Conservation (phyloP, 2,329 filamentous ascomycete genomes). For the Stachybotrys chartarum region DNA sequence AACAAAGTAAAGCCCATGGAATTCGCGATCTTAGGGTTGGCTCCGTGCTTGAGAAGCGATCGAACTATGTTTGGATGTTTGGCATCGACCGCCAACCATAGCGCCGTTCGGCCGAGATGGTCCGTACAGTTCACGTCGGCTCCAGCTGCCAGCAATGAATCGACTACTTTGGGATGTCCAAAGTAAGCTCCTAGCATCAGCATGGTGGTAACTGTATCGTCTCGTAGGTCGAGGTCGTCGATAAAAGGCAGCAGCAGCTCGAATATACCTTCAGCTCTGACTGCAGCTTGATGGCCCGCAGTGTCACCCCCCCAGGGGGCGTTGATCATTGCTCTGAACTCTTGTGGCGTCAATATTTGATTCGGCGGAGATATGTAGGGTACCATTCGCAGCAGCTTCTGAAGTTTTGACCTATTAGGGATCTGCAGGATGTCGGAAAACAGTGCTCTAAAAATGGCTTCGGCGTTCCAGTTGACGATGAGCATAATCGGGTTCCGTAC, state of each 20-base stretch:
- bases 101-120: slow-evolving; percentile 8
- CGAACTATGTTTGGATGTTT: slow-evolving; percentile 6
- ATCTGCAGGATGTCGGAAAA: slow-evolving; percentile 5
- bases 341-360: background rate
- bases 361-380: background rate
- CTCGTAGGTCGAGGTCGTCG: slow-evolving; percentile 6
- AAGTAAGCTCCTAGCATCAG: slow-evolving; percentile 8
- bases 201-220: slow-evolving; percentile 8
- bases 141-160: slow-evolving; percentile 8
- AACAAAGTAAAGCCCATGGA: background rate
- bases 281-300: slow-evolving; percentile 10
- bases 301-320: slow-evolving; percentile 8
- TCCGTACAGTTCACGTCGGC: slow-evolving; percentile 8
- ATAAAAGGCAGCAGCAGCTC: slow-evolving; percentile 9
- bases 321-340: slow-evolving; percentile 8
- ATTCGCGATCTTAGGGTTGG: slow-evolving; percentile 7
- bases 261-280: slow-evolving; percentile 6
- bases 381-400: background rate
- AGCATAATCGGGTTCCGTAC: slow-evolving; percentile 5
- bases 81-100: slow-evolving; percentile 7
- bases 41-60: slow-evolving; percentile 8
- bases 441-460: slow-evolving; percentile 7
- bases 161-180: slow-evolving; percentile 6
- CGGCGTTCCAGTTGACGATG: slow-evolving; percentile 10
- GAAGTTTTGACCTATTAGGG: background rate